phyloP scores from a whole-genome alignment of 306 rosid species.

The Phaseolus lunatus region DNA sequence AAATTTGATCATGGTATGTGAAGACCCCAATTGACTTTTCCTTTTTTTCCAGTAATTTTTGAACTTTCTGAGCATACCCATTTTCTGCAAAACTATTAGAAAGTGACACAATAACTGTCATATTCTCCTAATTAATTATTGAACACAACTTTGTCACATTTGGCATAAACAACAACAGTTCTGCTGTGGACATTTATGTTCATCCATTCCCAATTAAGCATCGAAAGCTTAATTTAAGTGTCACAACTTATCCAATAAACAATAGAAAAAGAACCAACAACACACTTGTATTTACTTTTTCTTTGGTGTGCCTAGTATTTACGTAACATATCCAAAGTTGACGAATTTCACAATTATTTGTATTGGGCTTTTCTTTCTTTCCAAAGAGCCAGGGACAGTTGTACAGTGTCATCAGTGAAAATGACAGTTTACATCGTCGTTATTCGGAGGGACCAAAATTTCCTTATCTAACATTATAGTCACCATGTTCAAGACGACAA shows the following conservation, averaged over 20 bases:
- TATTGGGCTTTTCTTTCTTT: not conserved
- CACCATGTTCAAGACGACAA: slow-evolving; percentile 20
- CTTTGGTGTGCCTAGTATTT: not conserved
- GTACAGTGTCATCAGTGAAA: not conserved
- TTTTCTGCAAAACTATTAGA: slow-evolving; percentile 23
- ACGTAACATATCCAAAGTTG: slow-evolving; percentile 28
- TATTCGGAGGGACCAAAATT: not conserved
- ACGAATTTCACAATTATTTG: slow-evolving; percentile 18
- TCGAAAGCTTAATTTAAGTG: not conserved
- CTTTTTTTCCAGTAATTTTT: not conserved
- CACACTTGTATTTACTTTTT: slow-evolving; percentile 15
- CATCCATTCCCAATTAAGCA: slow-evolving; percentile 5
- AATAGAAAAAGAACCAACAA: slow-evolving; percentile 7
- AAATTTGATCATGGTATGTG: not conserved
- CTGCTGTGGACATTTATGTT: not conserved
- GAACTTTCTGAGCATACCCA: not conserved
- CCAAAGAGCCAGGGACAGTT: slow-evolving; percentile 30
- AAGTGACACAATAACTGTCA: slow-evolving; percentile 21
- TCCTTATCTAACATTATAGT: not conserved
- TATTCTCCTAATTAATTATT: not conserved
- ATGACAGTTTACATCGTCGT: not conserved
- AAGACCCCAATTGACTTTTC: not conserved
- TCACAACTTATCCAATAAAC: slow-evolving; percentile 1
- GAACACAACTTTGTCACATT: slow-evolving; percentile 1
- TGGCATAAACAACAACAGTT: slow-evolving; percentile 34